Base-by-base conservation (phyloP, 2,329 filamentous ascomycete species). In the Botryosphaeria dothidea region DNA sequence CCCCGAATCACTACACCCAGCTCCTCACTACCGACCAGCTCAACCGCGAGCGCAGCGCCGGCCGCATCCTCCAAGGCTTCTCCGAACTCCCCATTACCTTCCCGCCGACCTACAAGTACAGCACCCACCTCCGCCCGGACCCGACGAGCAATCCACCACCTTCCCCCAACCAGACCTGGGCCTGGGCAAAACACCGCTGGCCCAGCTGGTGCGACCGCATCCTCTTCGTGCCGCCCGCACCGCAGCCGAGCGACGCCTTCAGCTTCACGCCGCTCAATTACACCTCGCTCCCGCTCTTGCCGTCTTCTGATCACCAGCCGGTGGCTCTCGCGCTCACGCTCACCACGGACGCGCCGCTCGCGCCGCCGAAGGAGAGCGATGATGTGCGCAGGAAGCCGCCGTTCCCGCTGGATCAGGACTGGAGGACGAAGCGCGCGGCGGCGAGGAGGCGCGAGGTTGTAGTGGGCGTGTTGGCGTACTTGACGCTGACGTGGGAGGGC, bases 201-300 rank as follows among this genome's bases (percentile, higher is more conserved):
- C 93, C 95, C 1, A 89, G 90, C 72, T 98, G 94, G 95, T 97
- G 93, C 72, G 95, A 98, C 77, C 88, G 95, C 3, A 89, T 98
- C 21, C 81, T 98, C 21, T 98, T 88, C 76, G 82, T 94, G 2
- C 71, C 73, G 2, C 56, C 38, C 11, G 23, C 56, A 7, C 68
- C n/a, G 41, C 66, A 17, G 66, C 69, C 13, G 4, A 43, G 34
- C 3, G 21, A 19, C 6, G 17, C 38, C 4, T 48, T 34, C 43
- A 70, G 79, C 84, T 83, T 92, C n/a, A 77, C 80, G 25, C 82
- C 87, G 3, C 78, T 84, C 29, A 80, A 77, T 25, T 98, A 98
- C 76, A 84, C 88, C 17, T 87, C 91, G 17, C 82, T 98, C 29
- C 92, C 93, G 1, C 80, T 96, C 1, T 86, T 96, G 67, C 83